Base-by-base conservation (phyloP, 129 eudicot species). In the Artemisia argyi region DNA sequence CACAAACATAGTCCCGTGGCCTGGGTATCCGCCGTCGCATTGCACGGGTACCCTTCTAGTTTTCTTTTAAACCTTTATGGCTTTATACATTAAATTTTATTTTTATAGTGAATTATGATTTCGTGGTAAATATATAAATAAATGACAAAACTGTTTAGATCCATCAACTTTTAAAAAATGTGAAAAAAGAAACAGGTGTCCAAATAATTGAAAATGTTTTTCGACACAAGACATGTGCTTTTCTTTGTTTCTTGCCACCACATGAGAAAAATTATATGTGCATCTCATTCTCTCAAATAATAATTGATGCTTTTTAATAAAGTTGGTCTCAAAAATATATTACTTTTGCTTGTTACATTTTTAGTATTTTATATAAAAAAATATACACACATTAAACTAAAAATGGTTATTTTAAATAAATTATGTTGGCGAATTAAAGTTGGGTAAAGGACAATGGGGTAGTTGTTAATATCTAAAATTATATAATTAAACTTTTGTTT, bases 151-250 rank as follows among this genome's bases (percentile, higher is more conserved):
- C 2, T 53, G 61, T 30, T 65, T 19, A 64, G 77, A 78, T 78
- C 82, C 26, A 78, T 22, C 46, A 42, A 32, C 28, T 6, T 71
- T 71, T 44, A 16, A 20, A 22, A 16, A 64, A 19, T 3, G 24
- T 12, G 15, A 14, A 71, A 77, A 71, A 71, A 50, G 7, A 28
- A 44, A 71, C 51, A 71, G 42, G 66, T 78, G 77, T 64, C 47
- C 73, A 64, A 71, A 71, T 78, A 71, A 62, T 78, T 56, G 72
- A 46, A 71, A 54, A 55, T 53, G 53, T 17, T 8, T 22, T 61
- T 4, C 11, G 48, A 71, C 42, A 78, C 77, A 32, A 71, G 73
- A 16, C 82, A 78, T 78, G 77, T 78, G 77, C 73, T 70, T 75
- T 61, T 70, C 58, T 69, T 64, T 78, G 73, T 78, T 71, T 67